These are phyloP conservation scores for Globisporangium nunn DNA, from an alignment of 352 stramenopile genomes.

Conservation along the genomic window DNA sequence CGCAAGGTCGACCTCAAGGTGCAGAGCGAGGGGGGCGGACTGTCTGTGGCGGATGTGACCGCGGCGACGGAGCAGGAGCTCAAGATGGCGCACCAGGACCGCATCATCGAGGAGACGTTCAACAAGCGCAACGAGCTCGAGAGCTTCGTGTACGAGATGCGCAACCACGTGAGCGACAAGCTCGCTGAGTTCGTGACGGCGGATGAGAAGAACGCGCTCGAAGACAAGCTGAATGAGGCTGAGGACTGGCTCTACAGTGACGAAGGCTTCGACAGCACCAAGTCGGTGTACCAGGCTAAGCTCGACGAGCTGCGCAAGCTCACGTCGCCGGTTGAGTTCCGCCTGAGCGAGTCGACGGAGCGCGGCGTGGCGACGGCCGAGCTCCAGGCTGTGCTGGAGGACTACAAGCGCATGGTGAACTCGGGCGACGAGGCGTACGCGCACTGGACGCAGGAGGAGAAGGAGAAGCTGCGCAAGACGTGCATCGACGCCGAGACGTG, in stretches of 20 bases:
- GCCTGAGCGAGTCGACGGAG: slow-evolving; percentile 87
- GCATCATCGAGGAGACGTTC: slow-evolving; percentile 94
- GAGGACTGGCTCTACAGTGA: slow-evolving; percentile 99
- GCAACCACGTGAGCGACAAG: slow-evolving; percentile 90
- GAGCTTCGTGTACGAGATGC: slow-evolving; percentile 99
- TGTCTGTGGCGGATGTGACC: slow-evolving; percentile 49
- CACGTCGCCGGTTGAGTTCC: slow-evolving; percentile 91
- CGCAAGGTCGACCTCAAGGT: slow-evolving; percentile 83
- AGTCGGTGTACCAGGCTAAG: slow-evolving; percentile 95
- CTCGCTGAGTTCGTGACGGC: slow-evolving; percentile 85
- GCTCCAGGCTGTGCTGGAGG: slow-evolving; percentile 91
- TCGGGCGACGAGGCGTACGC: slow-evolving; percentile 90
- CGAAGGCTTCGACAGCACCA: slow-evolving; percentile 97
- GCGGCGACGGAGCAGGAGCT: slow-evolving; percentile 88
- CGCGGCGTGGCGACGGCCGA: slow-evolving; percentile 84
- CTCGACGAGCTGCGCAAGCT: slow-evolving; percentile 92
- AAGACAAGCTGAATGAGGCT: slow-evolving; percentile 83
- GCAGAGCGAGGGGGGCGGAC: slow-evolving; percentile 46
- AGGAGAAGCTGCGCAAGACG: slow-evolving; percentile 87
- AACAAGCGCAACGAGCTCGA: slow-evolving; percentile 99
- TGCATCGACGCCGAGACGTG: slow-evolving; percentile 89
- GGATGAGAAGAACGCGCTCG: slow-evolving; percentile 86
- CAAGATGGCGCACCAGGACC: slow-evolving; percentile 94
- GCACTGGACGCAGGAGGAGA: slow-evolving; percentile 95
- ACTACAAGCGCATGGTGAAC: slow-evolving; percentile 94